These are phyloP conservation scores for Saturnispora galanensis DNA, from an alignment of 805 yeast species.

Conservation along the genomic window DNA sequence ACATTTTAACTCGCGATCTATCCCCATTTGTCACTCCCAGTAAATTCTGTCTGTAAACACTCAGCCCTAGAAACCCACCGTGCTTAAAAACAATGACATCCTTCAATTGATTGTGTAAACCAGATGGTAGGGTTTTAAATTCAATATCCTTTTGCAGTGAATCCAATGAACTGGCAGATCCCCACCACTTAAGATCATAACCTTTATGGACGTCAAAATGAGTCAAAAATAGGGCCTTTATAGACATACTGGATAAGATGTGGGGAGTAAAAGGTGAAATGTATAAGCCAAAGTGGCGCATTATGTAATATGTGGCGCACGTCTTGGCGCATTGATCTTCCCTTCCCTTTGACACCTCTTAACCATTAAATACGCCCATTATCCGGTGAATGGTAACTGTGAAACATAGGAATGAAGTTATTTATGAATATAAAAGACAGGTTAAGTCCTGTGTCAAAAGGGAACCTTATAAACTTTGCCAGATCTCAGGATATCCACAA, in stretches of 20 bases:
- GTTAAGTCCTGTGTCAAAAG: too few relatives aligned
- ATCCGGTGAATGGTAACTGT: too few relatives aligned
- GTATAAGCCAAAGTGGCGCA: too few relatives aligned
- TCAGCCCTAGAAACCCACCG: conserved; percentile 34
- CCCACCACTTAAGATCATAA: conserved; percentile 37
- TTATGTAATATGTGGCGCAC: too few relatives aligned
- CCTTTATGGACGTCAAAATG: conserved; percentile 46
- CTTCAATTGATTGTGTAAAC: conserved; percentile 41
- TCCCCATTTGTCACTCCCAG: conserved; percentile 18
- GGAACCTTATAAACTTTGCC: too few relatives aligned
- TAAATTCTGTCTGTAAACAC: conserved; percentile 40
- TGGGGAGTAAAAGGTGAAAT: too few relatives aligned
- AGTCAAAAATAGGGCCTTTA: conserved; percentile 35
- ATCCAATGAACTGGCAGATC: conserved; percentile 18
- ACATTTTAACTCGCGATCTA: conserved; percentile 45
- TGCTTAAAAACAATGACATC: conserved; percentile 49
- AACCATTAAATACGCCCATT: too few relatives aligned
- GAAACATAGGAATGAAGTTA: too few relatives aligned
- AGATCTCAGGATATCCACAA: not conserved
- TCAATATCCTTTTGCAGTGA: conserved; percentile 38
- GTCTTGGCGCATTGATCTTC: too few relatives aligned
- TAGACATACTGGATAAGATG: not conserved
- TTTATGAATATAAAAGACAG: too few relatives aligned
- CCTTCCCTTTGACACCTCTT: too few relatives aligned
- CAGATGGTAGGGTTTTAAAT: conserved; percentile 60